A percentile compares a stretch with the other conserved stretches of the same genome.
Conservation (phyloP, 1,284 basidiomycete species). For the Apiotrichum sp. region DNA sequence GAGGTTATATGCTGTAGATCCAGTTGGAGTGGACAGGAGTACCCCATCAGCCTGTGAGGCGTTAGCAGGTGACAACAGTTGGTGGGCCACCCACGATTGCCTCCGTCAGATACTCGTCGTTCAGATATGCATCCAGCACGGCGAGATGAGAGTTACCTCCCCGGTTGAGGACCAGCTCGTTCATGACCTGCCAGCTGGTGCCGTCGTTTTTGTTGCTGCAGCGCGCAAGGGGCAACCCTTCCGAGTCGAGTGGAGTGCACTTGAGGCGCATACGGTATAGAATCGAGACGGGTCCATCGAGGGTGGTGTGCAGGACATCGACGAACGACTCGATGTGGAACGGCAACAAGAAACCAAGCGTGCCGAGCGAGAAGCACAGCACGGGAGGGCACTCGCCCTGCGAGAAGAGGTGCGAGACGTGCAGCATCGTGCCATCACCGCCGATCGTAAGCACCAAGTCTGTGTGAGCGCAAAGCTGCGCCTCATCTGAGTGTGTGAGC, state of each 20-base stretch:
- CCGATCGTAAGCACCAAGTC: constrained; percentile 88
- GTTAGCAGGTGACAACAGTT: no score
- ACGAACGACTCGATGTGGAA: constrained; percentile 58
- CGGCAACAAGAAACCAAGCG: constrained; percentile 88
- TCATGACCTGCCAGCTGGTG: constrained; percentile 90
- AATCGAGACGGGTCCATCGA: constrained; percentile 50
- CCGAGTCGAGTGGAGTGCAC: constrained; percentile 64
- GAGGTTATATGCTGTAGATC: constrained; percentile 92
- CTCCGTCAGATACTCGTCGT: constrained; percentile 89
- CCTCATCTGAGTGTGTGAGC: background rate
- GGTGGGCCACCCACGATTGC: constrained; percentile 64
- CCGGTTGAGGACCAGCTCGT: constrained; percentile 87
- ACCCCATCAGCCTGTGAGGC: constrained; percentile 79
- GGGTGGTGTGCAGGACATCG: constrained; percentile 68
- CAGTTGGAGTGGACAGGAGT: constrained; percentile 91
- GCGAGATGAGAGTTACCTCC: constrained; percentile 85
- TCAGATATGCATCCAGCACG: constrained; percentile 87
- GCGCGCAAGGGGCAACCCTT: constrained; percentile 54
- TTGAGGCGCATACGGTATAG: constrained; percentile 80
- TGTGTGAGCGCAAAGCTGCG: constrained; percentile 42
- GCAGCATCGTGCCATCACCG: constrained; percentile 91
- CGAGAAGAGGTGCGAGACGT: constrained; percentile 86
- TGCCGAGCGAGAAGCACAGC: constrained; percentile 92
- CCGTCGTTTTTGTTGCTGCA: constrained; percentile 13
- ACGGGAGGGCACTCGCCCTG: constrained; percentile 85